phyloP scores from a whole-genome alignment of 1,139 yeast genomes.

The Scheffersomyces segobiensis region DNA sequence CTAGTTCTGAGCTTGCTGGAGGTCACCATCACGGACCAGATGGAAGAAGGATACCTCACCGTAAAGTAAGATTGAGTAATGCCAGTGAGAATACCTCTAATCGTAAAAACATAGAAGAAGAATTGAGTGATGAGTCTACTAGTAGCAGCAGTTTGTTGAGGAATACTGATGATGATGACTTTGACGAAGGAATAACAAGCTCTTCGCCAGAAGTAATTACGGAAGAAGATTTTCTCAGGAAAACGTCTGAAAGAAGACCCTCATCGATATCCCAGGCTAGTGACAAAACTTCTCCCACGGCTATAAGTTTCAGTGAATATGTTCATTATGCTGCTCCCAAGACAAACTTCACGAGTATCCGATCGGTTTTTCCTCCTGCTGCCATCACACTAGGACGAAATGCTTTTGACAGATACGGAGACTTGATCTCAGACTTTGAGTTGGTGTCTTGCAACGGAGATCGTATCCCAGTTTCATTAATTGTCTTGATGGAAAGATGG shows the following conservation, averaged over 20 bases:
- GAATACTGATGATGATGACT: slow-evolving; percentile 18
- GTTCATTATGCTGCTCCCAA: slow-evolving; percentile 78
- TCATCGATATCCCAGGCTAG: slow-evolving; percentile 16
- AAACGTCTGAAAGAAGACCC: slow-evolving; percentile 14
- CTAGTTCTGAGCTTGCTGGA: slow-evolving; percentile 43
- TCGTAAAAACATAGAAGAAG: slow-evolving; percentile 6
- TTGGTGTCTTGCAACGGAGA: slow-evolving; percentile 68
- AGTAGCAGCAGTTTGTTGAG: slow-evolving; percentile 13
- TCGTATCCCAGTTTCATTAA: slow-evolving; percentile 59
- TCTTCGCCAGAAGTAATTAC: slow-evolving; percentile 11
- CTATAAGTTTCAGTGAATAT: slow-evolving; percentile 61
- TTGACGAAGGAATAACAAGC: slow-evolving; percentile 9
- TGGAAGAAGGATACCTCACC: slow-evolving; percentile 21
- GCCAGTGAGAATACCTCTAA: slow-evolving; percentile 1
- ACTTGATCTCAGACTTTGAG: slow-evolving; percentile 68
- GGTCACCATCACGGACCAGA: slow-evolving; percentile 18
- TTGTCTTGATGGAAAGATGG: slow-evolving; percentile 70
- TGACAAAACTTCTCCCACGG: slow-evolving; percentile 13
- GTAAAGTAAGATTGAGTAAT: slow-evolving; percentile 1
- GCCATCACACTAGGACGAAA: slow-evolving; percentile 77
- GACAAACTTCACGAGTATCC: slow-evolving; percentile 61
- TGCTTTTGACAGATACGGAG: slow-evolving; percentile 68
- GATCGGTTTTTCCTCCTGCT: slow-evolving; percentile 70
- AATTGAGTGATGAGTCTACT: slow-evolving; percentile 15
- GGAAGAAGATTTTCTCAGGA: slow-evolving; percentile 9